Evolutionary conservation across 2,329 filamentous ascomycete species (phyloP).

Genomic region (Fusarium siculi): DNA sequence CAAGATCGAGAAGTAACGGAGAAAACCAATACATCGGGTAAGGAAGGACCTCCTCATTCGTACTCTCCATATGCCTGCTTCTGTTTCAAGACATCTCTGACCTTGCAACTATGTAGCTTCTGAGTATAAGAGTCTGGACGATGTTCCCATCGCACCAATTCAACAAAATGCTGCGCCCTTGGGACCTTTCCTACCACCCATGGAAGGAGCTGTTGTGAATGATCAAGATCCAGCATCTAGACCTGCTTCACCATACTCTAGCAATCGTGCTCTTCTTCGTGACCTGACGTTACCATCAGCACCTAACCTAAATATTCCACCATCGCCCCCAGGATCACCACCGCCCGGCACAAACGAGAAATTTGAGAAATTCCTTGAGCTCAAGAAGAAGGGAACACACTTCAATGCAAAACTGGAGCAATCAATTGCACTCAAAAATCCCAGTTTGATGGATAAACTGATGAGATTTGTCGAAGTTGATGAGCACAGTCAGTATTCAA

Average conservation of each 20-base stretch:
- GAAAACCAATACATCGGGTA: conserved; percentile 11
- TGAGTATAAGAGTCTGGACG: conserved; percentile 12
- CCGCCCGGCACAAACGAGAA: conserved; percentile 67
- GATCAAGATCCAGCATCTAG: conserved; percentile 40
- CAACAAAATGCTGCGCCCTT: conserved; percentile 48
- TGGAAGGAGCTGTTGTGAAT: conserved; percentile 37
- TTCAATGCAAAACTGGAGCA: conserved; percentile 80
- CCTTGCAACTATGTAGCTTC: conserved; percentile 7
- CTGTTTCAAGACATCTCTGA: background rate
- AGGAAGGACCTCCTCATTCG: background rate
- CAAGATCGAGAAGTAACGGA: conserved; percentile 2
- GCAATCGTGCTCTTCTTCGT: conserved; percentile 71
- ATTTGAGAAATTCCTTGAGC: conserved; percentile 76
- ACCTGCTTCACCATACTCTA: conserved; percentile 73
- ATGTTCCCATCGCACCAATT: conserved; percentile 43
- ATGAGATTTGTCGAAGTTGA: conserved; percentile 70
- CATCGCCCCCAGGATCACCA: conserved; percentile 74
- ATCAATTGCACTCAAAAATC: conserved; percentile 76
- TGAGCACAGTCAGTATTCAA: conserved; percentile 70
- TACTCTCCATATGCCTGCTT: background rate
- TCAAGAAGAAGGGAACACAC: conserved; percentile 81
- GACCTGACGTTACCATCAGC: conserved; percentile 78
- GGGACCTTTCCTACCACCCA: conserved; percentile 53
- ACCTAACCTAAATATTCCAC: conserved; percentile 79
- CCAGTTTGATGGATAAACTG: conserved; percentile 76